Base-by-base conservation (phyloP, 2,329 filamentous ascomycete genomes). In the Penicillium verrucosum region DNA sequence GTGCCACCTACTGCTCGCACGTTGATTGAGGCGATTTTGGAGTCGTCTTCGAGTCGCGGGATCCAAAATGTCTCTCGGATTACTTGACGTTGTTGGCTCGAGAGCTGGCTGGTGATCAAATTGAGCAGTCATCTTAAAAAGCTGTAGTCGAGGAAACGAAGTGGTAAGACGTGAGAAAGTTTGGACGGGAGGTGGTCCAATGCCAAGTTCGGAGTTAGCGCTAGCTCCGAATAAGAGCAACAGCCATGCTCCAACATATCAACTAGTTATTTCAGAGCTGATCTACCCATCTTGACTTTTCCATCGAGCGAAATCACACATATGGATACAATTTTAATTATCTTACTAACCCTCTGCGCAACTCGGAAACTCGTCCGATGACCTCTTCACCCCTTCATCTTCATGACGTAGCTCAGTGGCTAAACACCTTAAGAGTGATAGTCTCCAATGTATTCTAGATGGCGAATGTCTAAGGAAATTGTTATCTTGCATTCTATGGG, bases 11-110 rank as follows among this genome's bases (percentile, higher is more conserved):
- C 62, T 63, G 21, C 64, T 65, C 4, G 64, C 61, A 12, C 60
- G 62, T 52, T 66, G 62, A 42, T 65, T 66, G 43, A 66, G 54
- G 16, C 64, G 64, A 49, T 66, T 66, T 41, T 66, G 64, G 5
- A 65, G 44, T 38, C 55, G 58, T 34, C 63, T 56, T 18, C 54
- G 56, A 8, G 54, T 43, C 10, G 30, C 53, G 4, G 60, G 30
- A 30, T 64, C 63, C 37, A 51, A 27, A 10, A 9, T 21, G 6
- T 50, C 44, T 0, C 10, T 16, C 18, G n/a, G 16, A 11, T 14
- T 25, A 8, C 12, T 27, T 29, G 51, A 12, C 9, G 1, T 1
- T 8, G 2, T 49, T 42, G 36, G 14, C 2, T 18, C 21, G 8
- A 14, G n/a, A 21, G 16, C 12, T 34, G 21, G 5, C 9, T 12